A percentile compares a stretch with the other conserved stretches of the same genome.
Evolutionary conservation across 257 asterid genomes (phyloP).

Genomic region (Thymus mandschuricus): DNA sequence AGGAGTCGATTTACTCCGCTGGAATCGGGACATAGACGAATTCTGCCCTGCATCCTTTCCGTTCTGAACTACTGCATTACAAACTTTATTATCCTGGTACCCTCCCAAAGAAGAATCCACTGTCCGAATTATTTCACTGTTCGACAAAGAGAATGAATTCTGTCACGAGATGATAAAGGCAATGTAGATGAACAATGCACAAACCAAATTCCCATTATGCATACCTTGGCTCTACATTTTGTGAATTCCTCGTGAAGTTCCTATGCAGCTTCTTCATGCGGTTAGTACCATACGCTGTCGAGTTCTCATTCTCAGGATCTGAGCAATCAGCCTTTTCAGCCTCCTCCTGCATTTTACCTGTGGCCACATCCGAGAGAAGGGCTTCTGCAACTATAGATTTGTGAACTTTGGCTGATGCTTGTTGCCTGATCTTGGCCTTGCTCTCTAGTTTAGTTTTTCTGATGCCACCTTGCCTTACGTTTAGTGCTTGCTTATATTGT

Average conservation of each 20-base stretch:
- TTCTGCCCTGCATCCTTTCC: conserved; percentile 47
- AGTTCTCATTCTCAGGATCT: conserved; percentile 59
- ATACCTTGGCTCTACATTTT: conserved; percentile 85
- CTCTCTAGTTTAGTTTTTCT: conserved; percentile 62
- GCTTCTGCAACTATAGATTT: conserved; percentile 49
- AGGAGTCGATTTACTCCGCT: conserved; percentile 85
- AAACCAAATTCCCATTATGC: not conserved
- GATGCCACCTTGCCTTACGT: conserved; percentile 69
- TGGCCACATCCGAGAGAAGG: conserved; percentile 40
- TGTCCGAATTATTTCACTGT: conserved; percentile 54
- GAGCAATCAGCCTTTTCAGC: conserved; percentile 49
- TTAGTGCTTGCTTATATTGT: conserved; percentile 66
- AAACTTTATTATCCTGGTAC: conserved; percentile 47
- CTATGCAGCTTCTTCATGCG: conserved; percentile 50
- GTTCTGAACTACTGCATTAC: conserved; percentile 39
- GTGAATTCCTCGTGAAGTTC: conserved; percentile 63
- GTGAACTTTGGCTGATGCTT: conserved; percentile 50
- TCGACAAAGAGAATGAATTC: conserved; percentile 13
- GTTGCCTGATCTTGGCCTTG: conserved; percentile 59
- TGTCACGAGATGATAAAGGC: conserved; percentile 15
- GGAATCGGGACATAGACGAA: conserved; percentile 47
- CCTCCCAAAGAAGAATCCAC: conserved; percentile 47
- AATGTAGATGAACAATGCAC: not conserved
- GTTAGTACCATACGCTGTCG: conserved; percentile 38
- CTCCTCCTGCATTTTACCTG: conserved; percentile 44